Percentiles rank a stretch among this genome's conserved stretches.
Evolutionary conservation across 2,329 filamentous ascomycete species (phyloP).

Genomic region (Stagonosporopsis rhizophila): DNA sequence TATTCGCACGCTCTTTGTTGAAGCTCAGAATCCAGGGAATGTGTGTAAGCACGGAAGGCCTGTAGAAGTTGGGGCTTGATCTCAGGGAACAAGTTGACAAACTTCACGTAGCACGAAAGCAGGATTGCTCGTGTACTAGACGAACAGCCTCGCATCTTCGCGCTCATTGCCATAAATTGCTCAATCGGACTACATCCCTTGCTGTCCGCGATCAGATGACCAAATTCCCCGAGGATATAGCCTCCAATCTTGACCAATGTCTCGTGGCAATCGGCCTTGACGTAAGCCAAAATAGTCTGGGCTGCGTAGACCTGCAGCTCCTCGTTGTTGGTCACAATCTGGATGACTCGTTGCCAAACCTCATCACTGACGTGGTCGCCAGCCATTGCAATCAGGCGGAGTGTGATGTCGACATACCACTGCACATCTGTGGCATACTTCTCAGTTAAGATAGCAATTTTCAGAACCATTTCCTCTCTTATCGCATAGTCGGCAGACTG

Average conservation of each 20-base stretch:
- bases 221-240: constrained; percentile 95
- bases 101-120: constrained; percentile 94
- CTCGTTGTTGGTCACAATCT: constrained; percentile 99
- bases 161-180: constrained; percentile 90
- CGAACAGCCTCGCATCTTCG: constrained; percentile 87
- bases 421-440: constrained; percentile 98
- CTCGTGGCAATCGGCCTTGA: constrained; percentile 96
- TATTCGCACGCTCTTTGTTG: constrained; percentile 98
- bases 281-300: constrained; percentile 88
- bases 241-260: constrained; percentile 97
- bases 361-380: constrained; percentile 99
- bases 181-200: constrained; percentile 94
- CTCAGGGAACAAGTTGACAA: constrained; percentile 96
- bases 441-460: constrained; percentile 97
- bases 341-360: constrained; percentile 98
- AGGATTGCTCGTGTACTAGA: constrained; percentile 92
- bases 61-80: constrained; percentile 94
- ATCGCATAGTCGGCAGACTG: constrained; percentile 98
- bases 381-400: constrained; percentile 92
- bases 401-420: constrained; percentile 98
- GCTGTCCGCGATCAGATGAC: constrained; percentile 92
- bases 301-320: constrained; percentile 96
- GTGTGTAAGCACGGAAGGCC: constrained; percentile 90
- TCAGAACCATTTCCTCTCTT: constrained; percentile 98
- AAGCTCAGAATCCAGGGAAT: constrained; percentile 92